phyloP scores from a whole-genome alignment of 225 moss, liverwort and hornwort species.

The Climacium dendroides region DNA sequence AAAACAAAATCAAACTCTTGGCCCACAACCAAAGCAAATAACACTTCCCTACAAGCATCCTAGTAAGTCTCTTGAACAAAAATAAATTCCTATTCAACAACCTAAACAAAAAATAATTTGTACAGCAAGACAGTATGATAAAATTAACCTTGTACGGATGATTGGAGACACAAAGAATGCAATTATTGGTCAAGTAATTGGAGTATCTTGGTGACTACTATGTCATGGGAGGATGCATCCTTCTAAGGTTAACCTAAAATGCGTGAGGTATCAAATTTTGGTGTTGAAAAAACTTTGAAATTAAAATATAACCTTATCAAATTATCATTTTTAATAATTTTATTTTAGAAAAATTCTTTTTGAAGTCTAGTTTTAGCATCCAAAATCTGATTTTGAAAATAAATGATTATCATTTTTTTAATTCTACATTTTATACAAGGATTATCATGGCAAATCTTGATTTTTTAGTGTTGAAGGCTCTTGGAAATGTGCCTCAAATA shows the following conservation, averaged over 20 bases:
- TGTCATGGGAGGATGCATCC: accelerated
- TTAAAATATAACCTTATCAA: neutral
- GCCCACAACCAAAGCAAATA: neutral
- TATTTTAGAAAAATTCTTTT: accelerated
- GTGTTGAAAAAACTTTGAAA: neutral
- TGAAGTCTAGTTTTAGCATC: neutral
- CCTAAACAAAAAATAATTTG: neutral
- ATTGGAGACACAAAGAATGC: neutral
- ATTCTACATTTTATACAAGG: neutral
- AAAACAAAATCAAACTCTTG: neutral
- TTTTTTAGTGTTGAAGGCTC: neutral
- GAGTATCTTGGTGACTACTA: neutral
- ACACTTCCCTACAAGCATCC: neutral
- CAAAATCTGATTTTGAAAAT: neutral
- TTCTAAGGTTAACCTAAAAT: neutral
- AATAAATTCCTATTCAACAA: neutral
- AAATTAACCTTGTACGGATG: neutral
- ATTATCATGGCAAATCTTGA: neutral
- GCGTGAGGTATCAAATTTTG: neutral
- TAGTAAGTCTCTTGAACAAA: neutral
- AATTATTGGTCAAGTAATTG: neutral
- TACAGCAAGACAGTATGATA: neutral
- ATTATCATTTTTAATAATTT: accelerated
- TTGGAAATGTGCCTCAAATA: neutral
- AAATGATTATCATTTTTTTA: neutral